Evolutionary conservation across 257 asterid species (phyloP).

Genomic region (Cordia subcordata): DNA sequence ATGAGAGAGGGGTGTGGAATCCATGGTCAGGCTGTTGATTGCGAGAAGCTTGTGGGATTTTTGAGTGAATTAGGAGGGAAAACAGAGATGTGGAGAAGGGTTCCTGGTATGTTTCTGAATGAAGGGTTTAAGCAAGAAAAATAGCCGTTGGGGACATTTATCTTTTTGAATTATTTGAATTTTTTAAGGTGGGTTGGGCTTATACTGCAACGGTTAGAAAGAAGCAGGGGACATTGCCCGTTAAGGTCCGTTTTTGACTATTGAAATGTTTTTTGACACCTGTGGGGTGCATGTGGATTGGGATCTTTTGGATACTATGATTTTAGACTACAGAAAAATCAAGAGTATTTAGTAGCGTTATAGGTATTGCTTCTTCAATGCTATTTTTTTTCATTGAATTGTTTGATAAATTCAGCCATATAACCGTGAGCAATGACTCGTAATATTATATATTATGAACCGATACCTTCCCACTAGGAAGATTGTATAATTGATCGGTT

Average conservation of each 20-base stretch:
- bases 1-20: conserved; percentile 46
- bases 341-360: too few species aligned
- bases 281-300: too few species aligned
- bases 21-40: conserved; percentile 36
- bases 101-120: background rate
- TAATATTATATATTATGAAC: too few species aligned
- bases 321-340: too few species aligned
- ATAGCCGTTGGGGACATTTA: conserved; percentile 52
- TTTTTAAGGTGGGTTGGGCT: conserved; percentile 1
- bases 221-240: conserved; percentile 25
- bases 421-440: too few species aligned
- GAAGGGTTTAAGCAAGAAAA: conserved; percentile 15
- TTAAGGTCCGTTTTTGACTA: conserved; percentile 10
- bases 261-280: too few species aligned
- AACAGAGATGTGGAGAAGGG: background rate
- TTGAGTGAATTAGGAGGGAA: conserved; percentile 3
- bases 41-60: conserved; percentile 3
- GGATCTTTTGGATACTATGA: too few species aligned
- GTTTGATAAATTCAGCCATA: too few species aligned
- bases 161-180: conserved; percentile 3
- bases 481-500: too few species aligned
- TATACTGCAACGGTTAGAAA: conserved; percentile 36
- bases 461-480: too few species aligned
- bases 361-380: too few species aligned
- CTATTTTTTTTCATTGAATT: too few species aligned